Conservation (phyloP, 768 basidiomycete species). For the Suillus lakei region DNA sequence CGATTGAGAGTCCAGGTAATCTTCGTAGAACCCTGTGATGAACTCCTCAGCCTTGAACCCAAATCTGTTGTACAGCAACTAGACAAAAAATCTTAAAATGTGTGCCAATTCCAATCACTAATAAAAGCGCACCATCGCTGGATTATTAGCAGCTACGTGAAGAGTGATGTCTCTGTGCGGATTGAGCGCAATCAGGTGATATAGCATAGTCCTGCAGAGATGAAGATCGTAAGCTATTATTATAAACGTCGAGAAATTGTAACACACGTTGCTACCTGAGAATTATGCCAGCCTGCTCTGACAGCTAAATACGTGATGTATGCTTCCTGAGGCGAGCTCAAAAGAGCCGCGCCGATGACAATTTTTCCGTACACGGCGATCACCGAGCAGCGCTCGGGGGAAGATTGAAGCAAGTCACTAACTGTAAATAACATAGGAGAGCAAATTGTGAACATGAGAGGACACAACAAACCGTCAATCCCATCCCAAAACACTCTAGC, state of each 20-base stretch:
- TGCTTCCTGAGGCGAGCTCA: constrained; percentile 79
- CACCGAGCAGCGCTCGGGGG: constrained; percentile 76
- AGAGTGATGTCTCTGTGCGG: constrained; percentile 79
- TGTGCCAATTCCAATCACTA: constrained; percentile 7
- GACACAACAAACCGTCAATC: constrained; percentile 60
- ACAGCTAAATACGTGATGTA: constrained; percentile 87
- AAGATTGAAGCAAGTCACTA: constrained; percentile 67
- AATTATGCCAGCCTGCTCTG: constrained; percentile 79
- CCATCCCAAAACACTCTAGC: constrained; percentile 76
- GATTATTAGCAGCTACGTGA: constrained; percentile 81
- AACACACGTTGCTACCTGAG: constrained; percentile 74
- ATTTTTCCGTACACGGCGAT: constrained; percentile 71
- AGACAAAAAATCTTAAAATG: not conserved
- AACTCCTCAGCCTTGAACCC: constrained; percentile 91
- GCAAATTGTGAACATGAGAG: constrained; percentile 11
- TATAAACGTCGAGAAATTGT: not conserved
- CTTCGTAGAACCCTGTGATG: constrained; percentile 79
- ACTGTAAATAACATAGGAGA: constrained; percentile 46
- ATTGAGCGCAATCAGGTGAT: constrained; percentile 72
- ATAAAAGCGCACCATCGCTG: constrained; percentile 64
- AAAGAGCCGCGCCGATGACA: constrained; percentile 75
- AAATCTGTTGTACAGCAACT: constrained; percentile 85
- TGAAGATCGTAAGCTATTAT: not conserved
- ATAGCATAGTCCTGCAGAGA: constrained; percentile 67
- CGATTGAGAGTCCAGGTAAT: constrained; percentile 73